A percentile compares a stretch with the other conserved stretches of the same genome.
Evolutionary conservation across 2,329 filamentous ascomycete species (phyloP).

Genomic region (Aspergillus uvarum): DNA sequence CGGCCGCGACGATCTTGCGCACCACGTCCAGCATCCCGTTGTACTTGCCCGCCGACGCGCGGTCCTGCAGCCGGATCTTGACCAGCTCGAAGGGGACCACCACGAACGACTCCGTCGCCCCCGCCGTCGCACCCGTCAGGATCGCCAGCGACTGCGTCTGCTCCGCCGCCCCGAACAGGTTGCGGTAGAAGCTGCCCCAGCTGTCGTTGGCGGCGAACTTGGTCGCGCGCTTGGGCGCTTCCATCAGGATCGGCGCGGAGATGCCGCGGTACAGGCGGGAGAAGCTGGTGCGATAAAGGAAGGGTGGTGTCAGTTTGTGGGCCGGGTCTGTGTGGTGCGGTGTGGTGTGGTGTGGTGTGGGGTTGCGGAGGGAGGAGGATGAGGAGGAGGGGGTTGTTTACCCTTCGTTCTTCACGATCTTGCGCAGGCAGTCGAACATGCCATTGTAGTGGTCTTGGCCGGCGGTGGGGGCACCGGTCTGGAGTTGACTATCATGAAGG

Average conservation of each 20-base stretch:
- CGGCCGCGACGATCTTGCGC: conserved; percentile 70
- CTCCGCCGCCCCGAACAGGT: conserved; percentile 76
- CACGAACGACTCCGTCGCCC: conserved; percentile 93
- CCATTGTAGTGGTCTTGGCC: conserved; percentile 88
- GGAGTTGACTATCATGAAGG: conserved; percentile 66
- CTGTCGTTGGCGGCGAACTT: conserved; percentile 99
- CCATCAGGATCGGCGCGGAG: conserved; percentile 93
- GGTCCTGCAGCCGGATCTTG: conserved; percentile 97
- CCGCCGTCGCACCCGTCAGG: conserved; percentile 89
- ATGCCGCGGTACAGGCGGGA: conserved; percentile 95
- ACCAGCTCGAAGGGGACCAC: conserved; percentile 97
- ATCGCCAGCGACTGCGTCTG: conserved; percentile 91
- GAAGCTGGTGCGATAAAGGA: conserved; percentile 53
- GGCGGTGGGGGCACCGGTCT: conserved; percentile 65
- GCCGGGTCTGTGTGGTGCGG: conserved; percentile 1
- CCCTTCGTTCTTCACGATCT: conserved; percentile 96
- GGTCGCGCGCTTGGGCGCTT: conserved; percentile 91
- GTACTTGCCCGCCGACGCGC: conserved; percentile 78
- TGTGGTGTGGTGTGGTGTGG: too few species aligned
- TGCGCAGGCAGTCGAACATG: conserved; percentile 97
- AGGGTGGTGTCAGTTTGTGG: neutral
- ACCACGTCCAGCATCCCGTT: conserved; percentile 56
- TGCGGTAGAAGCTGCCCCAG: conserved; percentile 94
- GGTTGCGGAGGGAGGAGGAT: neutral
- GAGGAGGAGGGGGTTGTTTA: conserved; percentile 46